phyloP scores from a whole-genome alignment of 805 yeast genomes.

The Candida odintsovae region DNA sequence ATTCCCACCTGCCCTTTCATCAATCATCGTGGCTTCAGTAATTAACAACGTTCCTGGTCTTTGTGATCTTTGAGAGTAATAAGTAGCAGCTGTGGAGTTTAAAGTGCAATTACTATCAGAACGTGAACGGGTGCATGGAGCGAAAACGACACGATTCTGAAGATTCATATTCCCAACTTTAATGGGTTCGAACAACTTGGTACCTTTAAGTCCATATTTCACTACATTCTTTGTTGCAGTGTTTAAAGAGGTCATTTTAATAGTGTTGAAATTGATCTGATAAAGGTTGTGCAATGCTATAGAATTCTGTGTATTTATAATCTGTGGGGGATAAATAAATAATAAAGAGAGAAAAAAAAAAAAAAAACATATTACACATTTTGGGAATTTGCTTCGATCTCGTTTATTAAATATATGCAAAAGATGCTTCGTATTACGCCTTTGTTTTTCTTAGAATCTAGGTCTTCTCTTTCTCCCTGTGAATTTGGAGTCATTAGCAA shows the following conservation, averaged over 20 bases:
- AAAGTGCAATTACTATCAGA: slow-evolving; percentile 13
- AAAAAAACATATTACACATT: too few relatives aligned
- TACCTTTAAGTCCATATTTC: neutral
- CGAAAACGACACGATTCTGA: slow-evolving; percentile 35
- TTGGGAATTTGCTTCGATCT: too few relatives aligned
- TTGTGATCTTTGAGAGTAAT: slow-evolving; percentile 49
- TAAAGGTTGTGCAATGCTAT: too few relatives aligned
- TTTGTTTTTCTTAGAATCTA: slow-evolving; percentile 37
- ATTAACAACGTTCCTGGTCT: slow-evolving; percentile 51
- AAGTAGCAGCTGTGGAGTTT: slow-evolving; percentile 12
- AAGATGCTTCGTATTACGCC: too few relatives aligned
- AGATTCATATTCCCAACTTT: slow-evolving; percentile 29
- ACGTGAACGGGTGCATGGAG: slow-evolving; percentile 46
- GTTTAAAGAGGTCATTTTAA: too few relatives aligned
- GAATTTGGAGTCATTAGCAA: slow-evolving; percentile 85
- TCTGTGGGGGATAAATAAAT: too few relatives aligned
- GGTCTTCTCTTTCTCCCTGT: slow-evolving; percentile 81
- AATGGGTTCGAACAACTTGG: slow-evolving; percentile 32
- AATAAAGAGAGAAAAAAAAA: too few relatives aligned
- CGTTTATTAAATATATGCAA: neutral
- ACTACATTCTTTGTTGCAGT: neutral
- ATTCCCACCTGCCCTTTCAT: slow-evolving; percentile 36
- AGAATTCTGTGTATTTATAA: too few relatives aligned
- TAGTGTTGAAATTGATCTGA: too few relatives aligned
- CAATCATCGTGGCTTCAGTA: slow-evolving; percentile 49